Base-by-base conservation (phyloP, 2,329 filamentous ascomycete genomes). In the Ascochyta rabiei region DNA sequence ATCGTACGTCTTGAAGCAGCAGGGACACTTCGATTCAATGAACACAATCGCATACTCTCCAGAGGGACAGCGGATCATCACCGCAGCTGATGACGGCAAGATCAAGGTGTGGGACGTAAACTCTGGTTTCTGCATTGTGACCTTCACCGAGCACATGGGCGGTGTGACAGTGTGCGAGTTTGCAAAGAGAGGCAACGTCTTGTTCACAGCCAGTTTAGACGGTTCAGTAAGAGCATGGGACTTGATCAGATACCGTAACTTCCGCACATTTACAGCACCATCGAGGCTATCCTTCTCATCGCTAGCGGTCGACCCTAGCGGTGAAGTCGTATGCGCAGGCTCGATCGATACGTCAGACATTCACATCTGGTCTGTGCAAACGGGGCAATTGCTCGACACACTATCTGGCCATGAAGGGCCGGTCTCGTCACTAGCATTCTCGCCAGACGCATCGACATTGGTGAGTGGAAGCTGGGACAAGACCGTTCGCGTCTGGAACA, bases 361-460 rank as follows among this genome's bases (percentile, higher is more conserved):
- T 46, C 93, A 99, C 76, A 90, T 99, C 59, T 99, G 95, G 95
- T 97, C 91, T 5, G 96, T 99, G 4, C 95, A 99, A 72, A 99
- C 93, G 0, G 95, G 95, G 2, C 95, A 99, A 74, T 81, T 99
- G 16, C 85, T 99, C 6, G 95, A 99, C 72, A 89, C 89, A 62
- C 81, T 99, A 21, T 85, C 93, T 6, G 96, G 95, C 1, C 95
- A 99, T 65, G 93, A 99, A 77, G 95, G 93, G 0, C 95, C 95
- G 0, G 89, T 99, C 1, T 95, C 92, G 5, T 88, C 90, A 2
- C 79, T 99, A 23, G 86, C 91, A 2, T 99, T 99, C 71, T 87
- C 93, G 1, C 90, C 93, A 0, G 91, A 96, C 68, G 93, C 93
- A 28, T 84, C 87, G 55, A 85, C 88, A 28, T 81, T 99, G 13